These are phyloP conservation scores for Neurospora sp. DNA, from an alignment of 495 filamentous ascomycete species.

Conservation along the genomic window DNA sequence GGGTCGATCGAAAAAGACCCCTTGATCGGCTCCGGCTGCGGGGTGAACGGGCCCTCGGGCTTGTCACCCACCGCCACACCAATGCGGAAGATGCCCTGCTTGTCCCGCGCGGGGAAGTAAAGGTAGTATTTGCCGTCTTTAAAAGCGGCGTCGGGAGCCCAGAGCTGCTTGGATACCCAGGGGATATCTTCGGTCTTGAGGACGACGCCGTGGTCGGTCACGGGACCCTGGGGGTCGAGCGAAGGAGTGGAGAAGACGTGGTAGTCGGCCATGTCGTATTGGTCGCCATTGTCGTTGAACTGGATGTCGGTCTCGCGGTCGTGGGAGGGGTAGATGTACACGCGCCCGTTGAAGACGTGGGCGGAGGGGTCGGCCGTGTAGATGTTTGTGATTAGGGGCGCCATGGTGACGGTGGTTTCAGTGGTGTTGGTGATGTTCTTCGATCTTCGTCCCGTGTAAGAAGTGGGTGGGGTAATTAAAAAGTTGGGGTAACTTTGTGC, in stretches of 20 bases:
- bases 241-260: slow-evolving; percentile 48
- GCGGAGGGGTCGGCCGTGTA: slow-evolving; percentile 64
- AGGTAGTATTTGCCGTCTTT: slow-evolving; percentile 54
- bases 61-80: slow-evolving; percentile 44
- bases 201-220: slow-evolving; percentile 51
- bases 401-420: slow-evolving; percentile 16
- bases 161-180: slow-evolving; percentile 56
- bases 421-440: slow-evolving; percentile 1
- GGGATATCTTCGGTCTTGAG: slow-evolving; percentile 45
- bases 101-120: slow-evolving; percentile 54
- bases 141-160: slow-evolving; percentile 54
- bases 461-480: background rate
- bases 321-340: slow-evolving; percentile 60
- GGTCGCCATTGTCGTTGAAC: slow-evolving; percentile 71
- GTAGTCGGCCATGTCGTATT: slow-evolving; percentile 72
- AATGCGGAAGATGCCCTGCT: slow-evolving; percentile 53
- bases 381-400: slow-evolving; percentile 51
- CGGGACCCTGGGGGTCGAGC: slow-evolving; percentile 37
- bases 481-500: background rate
- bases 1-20: slow-evolving; percentile 57
- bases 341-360: slow-evolving; percentile 50
- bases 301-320: slow-evolving; percentile 51
- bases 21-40: slow-evolving; percentile 47
- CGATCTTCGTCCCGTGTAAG: background rate
- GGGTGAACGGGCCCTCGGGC: slow-evolving; percentile 47